These are phyloP conservation scores for Seiridium cupressi DNA, from an alignment of 2,329 filamentous ascomycete species.

Conservation along the genomic window DNA sequence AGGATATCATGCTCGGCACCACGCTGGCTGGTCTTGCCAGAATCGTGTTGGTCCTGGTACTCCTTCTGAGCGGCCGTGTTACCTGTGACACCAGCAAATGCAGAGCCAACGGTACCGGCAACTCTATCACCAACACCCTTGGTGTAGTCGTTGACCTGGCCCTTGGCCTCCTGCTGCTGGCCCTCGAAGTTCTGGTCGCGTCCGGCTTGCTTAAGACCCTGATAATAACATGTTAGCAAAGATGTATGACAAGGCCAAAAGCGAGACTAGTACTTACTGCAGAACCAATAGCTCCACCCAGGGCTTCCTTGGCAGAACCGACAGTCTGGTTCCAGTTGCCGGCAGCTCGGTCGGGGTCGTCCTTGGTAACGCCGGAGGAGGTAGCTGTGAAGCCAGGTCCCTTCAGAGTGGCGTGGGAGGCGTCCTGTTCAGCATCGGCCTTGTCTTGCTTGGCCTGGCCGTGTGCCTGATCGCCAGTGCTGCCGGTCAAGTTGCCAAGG, in stretches of 20 bases:
- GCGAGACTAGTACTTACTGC: background rate
- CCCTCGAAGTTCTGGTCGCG: conserved; percentile 77
- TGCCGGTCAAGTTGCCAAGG: conserved; percentile 73
- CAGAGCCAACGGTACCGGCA: conserved; percentile 68
- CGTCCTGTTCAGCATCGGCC: conserved; percentile 65
- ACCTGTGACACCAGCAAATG: conserved; percentile 71
- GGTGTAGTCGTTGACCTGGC: conserved; percentile 74
- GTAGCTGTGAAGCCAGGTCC: conserved; percentile 71
- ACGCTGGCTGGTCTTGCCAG: conserved; percentile 80
- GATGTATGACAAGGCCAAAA: background rate
- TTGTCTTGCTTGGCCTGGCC: conserved; percentile 64
- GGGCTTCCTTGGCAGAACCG: conserved; percentile 79
- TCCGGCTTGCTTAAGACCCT: conserved; percentile 69
- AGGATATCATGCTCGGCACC: conserved; percentile 79
- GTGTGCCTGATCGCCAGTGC: conserved; percentile 62
- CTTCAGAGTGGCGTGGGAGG: conserved; percentile 73
- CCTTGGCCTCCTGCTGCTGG: conserved; percentile 77
- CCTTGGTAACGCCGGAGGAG: conserved; percentile 66
- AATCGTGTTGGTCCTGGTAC: conserved; percentile 70
- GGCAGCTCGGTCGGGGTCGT: conserved; percentile 68
- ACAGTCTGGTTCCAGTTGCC: conserved; percentile 87
- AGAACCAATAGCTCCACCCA: conserved; percentile 70
- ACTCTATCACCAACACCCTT: conserved; percentile 66
- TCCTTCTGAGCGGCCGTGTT: conserved; percentile 63
- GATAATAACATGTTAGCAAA: conserved; percentile 20